A percentile compares a stretch with the other conserved stretches of the same genome.
Evolutionary conservation across 2,329 filamentous ascomycete genomes (phyloP).

Genomic region (Talaromyces sp.): DNA sequence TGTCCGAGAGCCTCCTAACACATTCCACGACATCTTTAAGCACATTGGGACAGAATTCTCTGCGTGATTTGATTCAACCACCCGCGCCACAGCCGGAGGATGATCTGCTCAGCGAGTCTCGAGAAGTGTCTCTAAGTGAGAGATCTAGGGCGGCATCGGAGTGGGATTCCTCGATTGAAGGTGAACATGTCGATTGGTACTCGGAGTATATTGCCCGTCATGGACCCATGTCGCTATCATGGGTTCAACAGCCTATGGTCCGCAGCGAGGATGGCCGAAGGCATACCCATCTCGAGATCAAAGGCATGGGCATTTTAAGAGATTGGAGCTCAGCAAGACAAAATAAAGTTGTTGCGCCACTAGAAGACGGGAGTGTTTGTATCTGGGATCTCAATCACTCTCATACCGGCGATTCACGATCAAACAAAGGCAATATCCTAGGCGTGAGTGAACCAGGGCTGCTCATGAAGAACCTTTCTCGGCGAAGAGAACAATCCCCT

Average conservation of each 20-base stretch:
- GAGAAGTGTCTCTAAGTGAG: constrained; percentile 27
- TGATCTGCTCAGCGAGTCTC: background rate
- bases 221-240: constrained; percentile 72
- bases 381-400: constrained; percentile 73
- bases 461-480: constrained; percentile 70
- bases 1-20: constrained; percentile 54
- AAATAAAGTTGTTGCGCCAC: constrained; percentile 69
- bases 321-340: constrained; percentile 56
- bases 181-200: constrained; percentile 79
- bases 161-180: constrained; percentile 78
- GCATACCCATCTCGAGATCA: constrained; percentile 61
- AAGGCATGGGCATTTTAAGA: constrained; percentile 71
- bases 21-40: constrained; percentile 35
- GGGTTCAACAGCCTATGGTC: constrained; percentile 67
- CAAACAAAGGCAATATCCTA: constrained; percentile 60
- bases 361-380: constrained; percentile 86
- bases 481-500: constrained; percentile 48
- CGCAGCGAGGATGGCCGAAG: constrained; percentile 38
- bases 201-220: constrained; percentile 84
- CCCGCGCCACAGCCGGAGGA: constrained; percentile 8
- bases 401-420: constrained; percentile 30
- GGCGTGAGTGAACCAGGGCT: constrained; percentile 68
- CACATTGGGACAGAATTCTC: constrained; percentile 34
- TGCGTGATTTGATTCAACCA: constrained; percentile 40
- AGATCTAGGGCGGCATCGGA: constrained; percentile 56